These are phyloP conservation scores for Scytalidium sp. DNA, from an alignment of 2,329 filamentous ascomycete species.

Conservation along the genomic window DNA sequence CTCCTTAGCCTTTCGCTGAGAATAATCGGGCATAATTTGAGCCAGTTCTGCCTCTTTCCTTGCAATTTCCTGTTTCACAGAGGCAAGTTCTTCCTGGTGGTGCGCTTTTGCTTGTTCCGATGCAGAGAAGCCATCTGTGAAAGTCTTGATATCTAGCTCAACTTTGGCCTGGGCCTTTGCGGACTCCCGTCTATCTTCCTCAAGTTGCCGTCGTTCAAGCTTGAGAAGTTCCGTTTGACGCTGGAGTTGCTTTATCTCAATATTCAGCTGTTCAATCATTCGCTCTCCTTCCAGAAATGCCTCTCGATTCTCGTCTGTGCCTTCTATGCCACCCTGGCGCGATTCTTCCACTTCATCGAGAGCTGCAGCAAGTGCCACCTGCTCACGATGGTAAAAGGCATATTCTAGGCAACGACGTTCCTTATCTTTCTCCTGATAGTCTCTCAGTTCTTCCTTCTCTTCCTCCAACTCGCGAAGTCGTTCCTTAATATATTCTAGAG, in stretches of 20 bases:
- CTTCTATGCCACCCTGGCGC: conserved; percentile 78
- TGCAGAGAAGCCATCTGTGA: conserved; percentile 78
- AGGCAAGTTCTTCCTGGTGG: conserved; percentile 68
- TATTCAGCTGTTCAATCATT: conserved; percentile 72
- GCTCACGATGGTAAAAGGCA: conserved; percentile 87
- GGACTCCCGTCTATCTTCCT: conserved; percentile 82
- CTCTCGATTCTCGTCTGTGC: conserved; percentile 76
- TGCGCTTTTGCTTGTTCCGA: conserved; percentile 70
- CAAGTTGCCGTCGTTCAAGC: conserved; percentile 81
- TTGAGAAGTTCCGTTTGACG: conserved; percentile 81
- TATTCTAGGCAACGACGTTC: conserved; percentile 92
- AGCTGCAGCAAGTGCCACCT: conserved; percentile 71
- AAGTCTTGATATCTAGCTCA: conserved; percentile 78
- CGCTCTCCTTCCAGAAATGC: conserved; percentile 77
- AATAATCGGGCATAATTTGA: conserved; percentile 73
- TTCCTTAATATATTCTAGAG: conserved; percentile 88
- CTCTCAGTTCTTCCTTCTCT: conserved; percentile 92
- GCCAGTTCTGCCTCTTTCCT: conserved; percentile 74
- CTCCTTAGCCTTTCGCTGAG: conserved; percentile 70
- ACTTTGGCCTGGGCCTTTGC: conserved; percentile 79
- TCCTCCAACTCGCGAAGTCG: conserved; percentile 87
- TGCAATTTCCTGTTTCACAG: conserved; percentile 71
- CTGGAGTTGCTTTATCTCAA: conserved; percentile 74
- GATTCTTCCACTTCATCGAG: conserved; percentile 81
- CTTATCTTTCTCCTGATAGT: conserved; percentile 91